Conservation (phyloP, 441 rosid species). For the Capsella rubella region DNA sequence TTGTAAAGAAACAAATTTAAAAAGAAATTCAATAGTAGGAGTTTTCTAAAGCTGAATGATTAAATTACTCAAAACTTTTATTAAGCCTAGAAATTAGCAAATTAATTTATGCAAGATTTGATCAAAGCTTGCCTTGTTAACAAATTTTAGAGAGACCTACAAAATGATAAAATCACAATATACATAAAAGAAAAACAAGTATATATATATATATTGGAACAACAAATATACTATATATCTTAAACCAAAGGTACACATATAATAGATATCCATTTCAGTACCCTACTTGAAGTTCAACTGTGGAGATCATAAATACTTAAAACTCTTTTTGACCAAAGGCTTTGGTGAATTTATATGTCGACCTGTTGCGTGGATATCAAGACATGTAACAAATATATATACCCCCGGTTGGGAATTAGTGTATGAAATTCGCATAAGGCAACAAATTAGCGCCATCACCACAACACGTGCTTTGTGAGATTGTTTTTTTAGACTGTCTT, state of each 20-base stretch:
- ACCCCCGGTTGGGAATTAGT: not conserved
- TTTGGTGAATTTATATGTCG: not conserved
- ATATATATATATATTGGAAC: too few species aligned
- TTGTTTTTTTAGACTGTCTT: not conserved
- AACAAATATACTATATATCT: too few species aligned
- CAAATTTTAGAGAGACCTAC: not conserved
- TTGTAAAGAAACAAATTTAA: not conserved
- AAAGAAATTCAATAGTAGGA: not conserved
- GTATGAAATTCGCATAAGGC: not conserved
- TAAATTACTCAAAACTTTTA: not conserved
- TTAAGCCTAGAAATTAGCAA: not conserved
- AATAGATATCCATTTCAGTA: not conserved
- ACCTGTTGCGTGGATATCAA: not conserved
- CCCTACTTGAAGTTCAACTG: not conserved
- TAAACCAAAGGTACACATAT: too few species aligned
- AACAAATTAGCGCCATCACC: not conserved
- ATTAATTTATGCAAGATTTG: not conserved
- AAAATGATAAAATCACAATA: not conserved
- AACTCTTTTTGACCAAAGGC: not conserved
- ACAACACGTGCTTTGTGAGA: conserved; percentile 10
- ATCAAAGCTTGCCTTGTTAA: not conserved
- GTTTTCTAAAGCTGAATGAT: not conserved
- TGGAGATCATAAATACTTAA: not conserved
- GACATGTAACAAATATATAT: not conserved
- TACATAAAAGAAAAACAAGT: not conserved